A percentile compares a stretch with the other conserved stretches of the same genome.
Conservation (phyloP, 768 basidiomycete genomes). For the Boletus rufocinnamomeus region DNA sequence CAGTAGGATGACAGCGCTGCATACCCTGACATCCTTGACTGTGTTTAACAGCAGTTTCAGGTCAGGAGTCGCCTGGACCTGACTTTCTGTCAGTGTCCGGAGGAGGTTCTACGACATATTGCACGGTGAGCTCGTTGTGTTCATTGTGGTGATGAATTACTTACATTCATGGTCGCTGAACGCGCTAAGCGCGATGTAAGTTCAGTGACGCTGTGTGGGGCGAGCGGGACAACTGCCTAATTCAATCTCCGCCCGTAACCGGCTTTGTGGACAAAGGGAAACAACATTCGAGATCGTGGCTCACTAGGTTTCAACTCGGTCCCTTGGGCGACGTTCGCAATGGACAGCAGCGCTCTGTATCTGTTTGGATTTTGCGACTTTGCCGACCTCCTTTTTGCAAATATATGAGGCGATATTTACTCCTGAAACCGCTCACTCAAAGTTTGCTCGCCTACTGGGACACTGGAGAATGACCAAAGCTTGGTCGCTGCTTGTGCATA, state of each 20-base stretch:
- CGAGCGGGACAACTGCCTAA: conserved; percentile 33
- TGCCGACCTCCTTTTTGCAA: neutral
- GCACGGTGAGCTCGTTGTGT: conserved; percentile 5
- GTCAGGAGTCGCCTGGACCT: conserved; percentile 65
- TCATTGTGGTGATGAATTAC: neutral
- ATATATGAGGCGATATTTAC: neutral
- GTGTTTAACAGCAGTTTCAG: conserved; percentile 79
- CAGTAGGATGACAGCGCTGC: conserved; percentile 36
- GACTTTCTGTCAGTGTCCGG: conserved; percentile 79
- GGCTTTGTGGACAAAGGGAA: neutral
- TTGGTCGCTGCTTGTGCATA: too few species aligned
- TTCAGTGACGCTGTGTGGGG: conserved; percentile 34
- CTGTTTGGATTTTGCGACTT: neutral
- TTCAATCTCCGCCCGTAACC: conserved; percentile 34
- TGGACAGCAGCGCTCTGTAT: neutral
- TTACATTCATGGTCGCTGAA: conserved; percentile 30
- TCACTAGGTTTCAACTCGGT: neutral
- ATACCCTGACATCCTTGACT: conserved; percentile 86
- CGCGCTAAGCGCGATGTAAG: conserved; percentile 32
- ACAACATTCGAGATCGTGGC: neutral
- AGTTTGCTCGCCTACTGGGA: neutral
- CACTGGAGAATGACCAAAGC: too few species aligned
- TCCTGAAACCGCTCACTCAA: neutral
- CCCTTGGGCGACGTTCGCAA: neutral
- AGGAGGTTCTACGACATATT: conserved; percentile 71